Percentiles rank a stretch among this genome's conserved stretches.
phyloP scores from a whole-genome alignment of 148 eudicot genomes.

The Silene conica region DNA sequence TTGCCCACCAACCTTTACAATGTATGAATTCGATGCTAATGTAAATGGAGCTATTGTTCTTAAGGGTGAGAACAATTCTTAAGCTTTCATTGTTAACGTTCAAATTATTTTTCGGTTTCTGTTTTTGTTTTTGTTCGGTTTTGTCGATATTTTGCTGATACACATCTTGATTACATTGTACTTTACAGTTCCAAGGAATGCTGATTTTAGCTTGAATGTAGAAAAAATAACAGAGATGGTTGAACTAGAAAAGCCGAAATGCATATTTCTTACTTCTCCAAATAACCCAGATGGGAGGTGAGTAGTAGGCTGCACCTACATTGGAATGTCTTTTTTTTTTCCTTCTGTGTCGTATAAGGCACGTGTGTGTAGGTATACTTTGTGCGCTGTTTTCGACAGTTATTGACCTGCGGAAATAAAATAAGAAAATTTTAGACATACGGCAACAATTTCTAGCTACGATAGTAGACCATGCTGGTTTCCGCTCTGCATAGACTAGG shows the following conservation, averaged over 20 bases:
- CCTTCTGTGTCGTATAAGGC: not conserved
- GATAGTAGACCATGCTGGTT: not conserved
- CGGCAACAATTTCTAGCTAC: not conserved
- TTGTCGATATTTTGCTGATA: not conserved
- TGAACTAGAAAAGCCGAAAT: slow-evolving; percentile 78
- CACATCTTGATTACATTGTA: not conserved
- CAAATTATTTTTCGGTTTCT: not conserved
- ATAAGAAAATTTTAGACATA: not conserved
- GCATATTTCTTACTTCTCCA: slow-evolving; percentile 94
- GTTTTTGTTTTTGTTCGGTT: not conserved
- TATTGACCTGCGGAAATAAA: not conserved
- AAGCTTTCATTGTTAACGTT: not conserved
- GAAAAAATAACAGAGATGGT: slow-evolving; percentile 55
- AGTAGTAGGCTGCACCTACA: slow-evolving; percentile 5
- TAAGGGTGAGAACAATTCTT: slow-evolving; percentile 46
- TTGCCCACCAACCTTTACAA: slow-evolving; percentile 96
- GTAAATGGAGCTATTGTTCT: slow-evolving; percentile 81
- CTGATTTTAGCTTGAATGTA: slow-evolving; percentile 86
- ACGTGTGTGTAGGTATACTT: too few species aligned
- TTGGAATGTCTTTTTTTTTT: not conserved
- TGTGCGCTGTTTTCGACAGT: not conserved
- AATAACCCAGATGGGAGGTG: slow-evolving; percentile 99
- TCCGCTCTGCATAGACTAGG: not conserved
- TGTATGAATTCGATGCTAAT: slow-evolving; percentile 97
- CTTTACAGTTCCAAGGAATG: slow-evolving; percentile 66